Evolutionary conservation across 1,139 yeast species (phyloP).

Genomic region (Taphrina pruni): DNA sequence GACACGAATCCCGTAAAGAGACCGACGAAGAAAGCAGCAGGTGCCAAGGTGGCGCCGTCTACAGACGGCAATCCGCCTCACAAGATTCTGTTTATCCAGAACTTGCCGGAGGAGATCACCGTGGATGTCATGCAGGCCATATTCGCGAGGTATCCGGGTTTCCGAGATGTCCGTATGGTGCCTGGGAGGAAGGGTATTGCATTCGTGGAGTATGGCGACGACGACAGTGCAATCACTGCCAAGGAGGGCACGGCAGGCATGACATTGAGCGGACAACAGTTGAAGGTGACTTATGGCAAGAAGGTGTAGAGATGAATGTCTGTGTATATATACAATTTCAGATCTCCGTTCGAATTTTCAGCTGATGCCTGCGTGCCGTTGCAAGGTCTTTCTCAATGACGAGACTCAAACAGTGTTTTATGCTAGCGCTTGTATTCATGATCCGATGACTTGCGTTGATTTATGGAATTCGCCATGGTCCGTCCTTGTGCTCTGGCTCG

Average conservation of each 20-base stretch:
- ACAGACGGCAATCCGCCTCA: conserved; percentile 64
- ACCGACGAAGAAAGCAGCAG: conserved; percentile 48
- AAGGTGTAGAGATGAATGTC: conserved; percentile 24
- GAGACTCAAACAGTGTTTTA: neutral
- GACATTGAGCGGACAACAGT: conserved; percentile 52
- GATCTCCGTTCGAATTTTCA: neutral
- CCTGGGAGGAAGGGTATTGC: conserved; percentile 68
- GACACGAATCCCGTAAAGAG: conserved; percentile 47
- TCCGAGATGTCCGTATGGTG: conserved; percentile 69
- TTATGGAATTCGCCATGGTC: conserved; percentile 7
- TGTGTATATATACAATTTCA: conserved; percentile 1
- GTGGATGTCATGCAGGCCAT: conserved; percentile 54
- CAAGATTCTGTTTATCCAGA: conserved; percentile 70
- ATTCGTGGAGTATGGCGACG: conserved; percentile 75
- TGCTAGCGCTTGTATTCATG: conserved; percentile 16
- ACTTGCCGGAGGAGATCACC: conserved; percentile 60
- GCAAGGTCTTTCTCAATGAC: no score
- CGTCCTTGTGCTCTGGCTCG: conserved; percentile 17
- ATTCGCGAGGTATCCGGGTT: conserved; percentile 64
- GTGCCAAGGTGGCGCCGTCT: conserved; percentile 49
- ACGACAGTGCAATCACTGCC: conserved; percentile 58
- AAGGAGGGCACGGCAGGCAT: conserved; percentile 54
- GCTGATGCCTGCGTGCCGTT: no score
- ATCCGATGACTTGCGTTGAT: conserved; percentile 20
- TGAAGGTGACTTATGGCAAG: conserved; percentile 56